Evolutionary conservation across 257 asterid genomes (phyloP), one percentile per base, ranked within the genome.

Genomic region (Fraxinus excelsior): DNA sequence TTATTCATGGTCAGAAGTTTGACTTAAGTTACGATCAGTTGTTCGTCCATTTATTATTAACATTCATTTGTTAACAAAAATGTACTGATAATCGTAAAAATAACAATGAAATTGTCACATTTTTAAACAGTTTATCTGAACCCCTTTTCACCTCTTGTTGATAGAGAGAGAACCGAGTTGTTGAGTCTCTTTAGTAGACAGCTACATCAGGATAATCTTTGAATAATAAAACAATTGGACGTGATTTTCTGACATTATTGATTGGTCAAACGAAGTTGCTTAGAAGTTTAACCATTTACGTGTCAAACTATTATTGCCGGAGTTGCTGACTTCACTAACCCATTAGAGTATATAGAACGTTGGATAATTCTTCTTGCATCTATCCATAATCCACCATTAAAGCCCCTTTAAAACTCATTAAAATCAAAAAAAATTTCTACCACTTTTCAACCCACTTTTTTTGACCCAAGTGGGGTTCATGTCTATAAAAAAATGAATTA

Each of bases 251-350:
- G 71, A 78, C 87, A 81, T 79, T 79, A 82, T 72, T 46, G 35
- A 71, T 65, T 21, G 26, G 35, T 68, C 60, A 2, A 28, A 73
- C 46, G 90, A 88, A 88, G 89, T 76, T 88, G 77, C 89, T 66
- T 7, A 3, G 89, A 90, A 88, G 80, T 79, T 76, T 21, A 75
- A 66, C 81, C 69, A 70, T 71, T 82, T 84, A 82, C 93, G 87
- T 88, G 88, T 89, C 88, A 84, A 86, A 86, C 88, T 46, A 71
- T 56, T 4, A 70, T 67, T 76, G 91, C 94, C 94, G 79, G 69
- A 80, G 42, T 84, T 89, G 82, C 88, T 91, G 96, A 91, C 96
- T 80, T 69, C 83, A 40, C 38, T 5, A 1, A 69, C 70, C 80
- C 35, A 38, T 8, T 38, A 71, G 28, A 83, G n/a, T n/a, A 67